A percentile compares a stretch with the other conserved stretches of the same genome.
Evolutionary conservation across 2,329 filamentous ascomycete species (phyloP).

Genomic region (Allantophomopsis cytisporea): DNA sequence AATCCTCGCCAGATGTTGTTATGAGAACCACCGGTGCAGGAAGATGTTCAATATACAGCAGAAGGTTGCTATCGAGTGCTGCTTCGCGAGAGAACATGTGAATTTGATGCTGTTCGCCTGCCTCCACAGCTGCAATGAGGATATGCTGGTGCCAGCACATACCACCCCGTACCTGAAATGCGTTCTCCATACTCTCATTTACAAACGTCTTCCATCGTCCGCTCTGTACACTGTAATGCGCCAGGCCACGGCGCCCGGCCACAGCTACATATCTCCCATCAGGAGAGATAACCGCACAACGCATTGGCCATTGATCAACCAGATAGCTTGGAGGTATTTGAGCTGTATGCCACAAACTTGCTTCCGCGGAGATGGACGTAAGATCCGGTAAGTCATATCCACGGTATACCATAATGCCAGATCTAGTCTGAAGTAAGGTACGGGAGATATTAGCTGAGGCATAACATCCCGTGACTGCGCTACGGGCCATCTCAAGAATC

Average conservation of each 20-base stretch:
- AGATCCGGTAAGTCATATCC: slow-evolving; percentile 86
- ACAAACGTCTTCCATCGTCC: slow-evolving; percentile 93
- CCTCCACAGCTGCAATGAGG: slow-evolving; percentile 84
- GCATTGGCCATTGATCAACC: slow-evolving; percentile 85
- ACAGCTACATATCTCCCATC: slow-evolving; percentile 92
- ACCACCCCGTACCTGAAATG: slow-evolving; percentile 83
- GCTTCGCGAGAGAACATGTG: slow-evolving; percentile 88
- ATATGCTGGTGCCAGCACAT: slow-evolving; percentile 99
- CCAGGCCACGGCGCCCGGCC: slow-evolving; percentile 83
- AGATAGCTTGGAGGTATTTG: slow-evolving; percentile 78
- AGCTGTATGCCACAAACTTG: slow-evolving; percentile 88
- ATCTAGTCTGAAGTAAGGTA: slow-evolving; percentile 78
- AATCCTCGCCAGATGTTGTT: slow-evolving; percentile 83
- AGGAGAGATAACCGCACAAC: slow-evolving; percentile 72
- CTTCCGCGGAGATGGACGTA: slow-evolving; percentile 82
- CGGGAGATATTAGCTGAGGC: slow-evolving; percentile 82
- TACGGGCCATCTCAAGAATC: slow-evolving; percentile 84
- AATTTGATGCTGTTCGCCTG: slow-evolving; percentile 67
- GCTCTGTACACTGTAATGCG: slow-evolving; percentile 91
- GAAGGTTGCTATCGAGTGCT: slow-evolving; percentile 56
- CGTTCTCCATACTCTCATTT: slow-evolving; percentile 68
- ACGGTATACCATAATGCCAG: slow-evolving; percentile 81
- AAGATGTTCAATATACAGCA: slow-evolving; percentile 66
- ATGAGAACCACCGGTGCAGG: slow-evolving; percentile 82
- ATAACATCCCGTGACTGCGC: slow-evolving; percentile 85